Conservation (phyloP, 2,329 filamentous ascomycete species). For the Cercospora sp. region DNA sequence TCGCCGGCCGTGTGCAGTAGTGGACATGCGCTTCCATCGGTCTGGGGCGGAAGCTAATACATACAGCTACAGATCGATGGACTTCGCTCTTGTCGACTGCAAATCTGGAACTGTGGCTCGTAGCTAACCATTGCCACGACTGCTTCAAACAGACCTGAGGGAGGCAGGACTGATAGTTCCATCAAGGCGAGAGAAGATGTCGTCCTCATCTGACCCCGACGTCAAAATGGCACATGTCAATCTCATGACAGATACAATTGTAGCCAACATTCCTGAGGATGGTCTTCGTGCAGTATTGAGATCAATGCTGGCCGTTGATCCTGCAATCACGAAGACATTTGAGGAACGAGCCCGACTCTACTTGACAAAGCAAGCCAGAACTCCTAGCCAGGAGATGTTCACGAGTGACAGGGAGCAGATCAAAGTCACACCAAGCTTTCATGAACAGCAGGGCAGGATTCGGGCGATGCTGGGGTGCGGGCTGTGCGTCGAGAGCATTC, state of each 20-base stretch:
- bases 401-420: background rate
- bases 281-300: conserved; percentile 23
- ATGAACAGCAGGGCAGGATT: conserved; percentile 15
- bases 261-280: conserved; percentile 21
- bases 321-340: conserved; percentile 20
- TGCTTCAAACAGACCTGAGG: background rate
- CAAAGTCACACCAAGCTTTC: background rate
- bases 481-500: conserved; percentile 21
- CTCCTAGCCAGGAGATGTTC: background rate
- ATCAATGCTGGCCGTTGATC: conserved; percentile 24
- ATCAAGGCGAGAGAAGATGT: background rate
- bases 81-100: background rate
- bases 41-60: background rate
- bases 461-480: conserved; percentile 26
- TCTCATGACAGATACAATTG: conserved; percentile 26
- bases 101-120: background rate
- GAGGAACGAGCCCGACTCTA: conserved; percentile 19
- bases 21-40: background rate
- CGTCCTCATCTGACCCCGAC: background rate
- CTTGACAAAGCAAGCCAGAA: conserved; percentile 10
- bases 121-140: background rate
- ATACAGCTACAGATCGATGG: background rate
- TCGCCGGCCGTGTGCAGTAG: background rate
- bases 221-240: conserved; percentile 28
- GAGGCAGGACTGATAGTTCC: background rate